phyloP scores from a whole-genome alignment of 2,329 filamentous ascomycete species.

The Colletotrichum cereale region DNA sequence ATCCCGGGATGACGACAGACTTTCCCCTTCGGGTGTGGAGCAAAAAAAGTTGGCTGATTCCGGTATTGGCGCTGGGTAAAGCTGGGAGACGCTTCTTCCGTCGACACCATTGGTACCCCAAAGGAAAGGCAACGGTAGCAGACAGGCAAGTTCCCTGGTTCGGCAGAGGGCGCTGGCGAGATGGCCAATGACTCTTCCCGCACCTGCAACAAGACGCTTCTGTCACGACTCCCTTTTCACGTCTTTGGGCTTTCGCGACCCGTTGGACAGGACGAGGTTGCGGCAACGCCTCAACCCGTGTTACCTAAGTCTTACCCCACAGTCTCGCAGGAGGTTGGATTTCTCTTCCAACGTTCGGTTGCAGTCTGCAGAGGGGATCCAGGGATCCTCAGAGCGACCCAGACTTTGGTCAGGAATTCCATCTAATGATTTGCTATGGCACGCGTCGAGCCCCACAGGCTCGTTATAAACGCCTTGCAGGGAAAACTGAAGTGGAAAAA shows the following conservation, averaged over 20 bases:
- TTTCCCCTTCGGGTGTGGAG: conserved; percentile 40
- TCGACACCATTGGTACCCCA: conserved; percentile 9
- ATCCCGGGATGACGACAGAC: conserved; percentile 40
- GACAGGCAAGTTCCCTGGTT: conserved; percentile 34
- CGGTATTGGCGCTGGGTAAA: conserved; percentile 21
- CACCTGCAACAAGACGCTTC: conserved; percentile 14
- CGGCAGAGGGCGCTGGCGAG: conserved; percentile 10
- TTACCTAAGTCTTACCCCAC: conserved; percentile 16
- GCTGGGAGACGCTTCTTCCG: conserved; percentile 18
- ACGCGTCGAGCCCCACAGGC: conserved; percentile 17
- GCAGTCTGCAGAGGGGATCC: conserved; percentile 21
- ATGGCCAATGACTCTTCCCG: conserved; percentile 27
- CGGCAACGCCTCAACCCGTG: neutral
- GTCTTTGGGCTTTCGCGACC: conserved; percentile 7
- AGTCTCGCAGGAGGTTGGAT: conserved; percentile 21
- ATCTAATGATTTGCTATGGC: conserved; percentile 15
- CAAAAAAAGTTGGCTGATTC: conserved; percentile 29
- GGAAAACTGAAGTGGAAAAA: neutral
- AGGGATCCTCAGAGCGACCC: conserved; percentile 10
- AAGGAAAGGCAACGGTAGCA: conserved; percentile 1
- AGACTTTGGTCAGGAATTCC: neutral
- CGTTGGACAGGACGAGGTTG: conserved; percentile 4
- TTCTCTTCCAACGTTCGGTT: conserved; percentile 12
- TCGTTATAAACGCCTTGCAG: conserved; percentile 4
- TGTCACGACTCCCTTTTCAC: conserved; percentile 30